phyloP scores from a whole-genome alignment of 768 basidiomycete genomes.

The Leucocoprinus birnbaumii region DNA sequence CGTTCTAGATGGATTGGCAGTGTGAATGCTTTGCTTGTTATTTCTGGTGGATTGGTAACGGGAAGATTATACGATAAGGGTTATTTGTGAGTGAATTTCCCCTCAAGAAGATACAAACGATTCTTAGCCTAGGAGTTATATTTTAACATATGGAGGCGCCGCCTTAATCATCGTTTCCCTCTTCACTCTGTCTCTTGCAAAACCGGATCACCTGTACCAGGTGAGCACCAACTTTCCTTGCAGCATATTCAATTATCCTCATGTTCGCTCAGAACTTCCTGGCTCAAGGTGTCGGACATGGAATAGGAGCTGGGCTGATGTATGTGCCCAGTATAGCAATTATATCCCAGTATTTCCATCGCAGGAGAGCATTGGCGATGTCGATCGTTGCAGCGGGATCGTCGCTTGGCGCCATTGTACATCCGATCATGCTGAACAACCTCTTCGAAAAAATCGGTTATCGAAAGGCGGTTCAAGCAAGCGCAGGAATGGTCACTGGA shows the following conservation, averaged over 20 bases:
- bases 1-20: constrained; percentile 25
- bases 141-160: constrained; percentile 25
- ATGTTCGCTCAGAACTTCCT: constrained; percentile 33
- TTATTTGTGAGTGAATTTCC: constrained; percentile 21
- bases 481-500: constrained; percentile 17
- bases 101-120: neutral
- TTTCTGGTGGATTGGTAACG: constrained; percentile 19
- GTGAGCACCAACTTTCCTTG: constrained; percentile 11
- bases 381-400: constrained; percentile 27
- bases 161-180: constrained; percentile 26
- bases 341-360: constrained; percentile 42
- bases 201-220: constrained; percentile 27
- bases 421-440: constrained; percentile 53
- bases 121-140: constrained; percentile 17
- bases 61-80: constrained; percentile 27
- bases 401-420: constrained; percentile 31
- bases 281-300: constrained; percentile 45
- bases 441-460: constrained; percentile 23
- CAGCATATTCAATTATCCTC: neutral
- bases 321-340: constrained; percentile 43
- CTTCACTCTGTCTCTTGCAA: constrained; percentile 29
- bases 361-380: constrained; percentile 41
- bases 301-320: constrained; percentile 39
- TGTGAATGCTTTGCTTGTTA: constrained; percentile 22
- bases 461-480: constrained; percentile 14